Percentiles rank a stretch among this genome's conserved stretches.
These are phyloP conservation scores for Neonectria magnoliae DNA, from an alignment of 2,329 filamentous ascomycete genomes.

Conservation along the genomic window DNA sequence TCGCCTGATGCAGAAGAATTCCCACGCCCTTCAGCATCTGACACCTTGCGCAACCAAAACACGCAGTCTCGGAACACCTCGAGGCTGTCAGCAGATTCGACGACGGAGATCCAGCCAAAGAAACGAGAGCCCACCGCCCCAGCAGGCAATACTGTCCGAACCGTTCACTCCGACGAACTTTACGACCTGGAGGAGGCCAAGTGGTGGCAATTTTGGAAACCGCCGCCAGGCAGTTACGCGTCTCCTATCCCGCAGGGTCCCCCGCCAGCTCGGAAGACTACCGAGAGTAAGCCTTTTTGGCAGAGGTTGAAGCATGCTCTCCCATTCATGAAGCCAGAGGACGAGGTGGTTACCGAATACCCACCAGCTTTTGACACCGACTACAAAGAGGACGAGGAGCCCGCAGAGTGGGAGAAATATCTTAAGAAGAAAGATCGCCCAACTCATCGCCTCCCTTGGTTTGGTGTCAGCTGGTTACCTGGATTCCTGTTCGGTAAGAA, in stretches of 20 bases:
- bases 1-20: slow-evolving; percentile 46
- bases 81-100: slow-evolving; percentile 52
- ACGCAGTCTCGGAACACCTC: slow-evolving; percentile 51
- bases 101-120: slow-evolving; percentile 36
- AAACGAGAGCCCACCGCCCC: slow-evolving; percentile 1
- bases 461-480: slow-evolving; percentile 75
- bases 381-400: slow-evolving; percentile 65
- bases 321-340: slow-evolving; percentile 58
- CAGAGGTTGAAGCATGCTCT: slow-evolving; percentile 60
- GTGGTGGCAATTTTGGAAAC: slow-evolving; percentile 74
- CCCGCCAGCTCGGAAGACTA: slow-evolving; percentile 49
- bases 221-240: slow-evolving; percentile 67
- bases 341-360: slow-evolving; percentile 63
- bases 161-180: slow-evolving; percentile 61
- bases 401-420: slow-evolving; percentile 83
- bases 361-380: slow-evolving; percentile 70
- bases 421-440: slow-evolving; percentile 84
- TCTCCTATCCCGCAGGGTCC: slow-evolving; percentile 70
- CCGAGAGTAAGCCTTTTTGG: slow-evolving; percentile 59
- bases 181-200: slow-evolving; percentile 55
- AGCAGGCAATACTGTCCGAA: slow-evolving; percentile 63
- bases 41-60: slow-evolving; percentile 48
- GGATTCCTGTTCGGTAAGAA: slow-evolving; percentile 85
- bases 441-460: slow-evolving; percentile 78
- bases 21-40: slow-evolving; percentile 30